Base-by-base conservation (phyloP, 495 filamentous ascomycete genomes). In the Annulohypoxylon stygium region DNA sequence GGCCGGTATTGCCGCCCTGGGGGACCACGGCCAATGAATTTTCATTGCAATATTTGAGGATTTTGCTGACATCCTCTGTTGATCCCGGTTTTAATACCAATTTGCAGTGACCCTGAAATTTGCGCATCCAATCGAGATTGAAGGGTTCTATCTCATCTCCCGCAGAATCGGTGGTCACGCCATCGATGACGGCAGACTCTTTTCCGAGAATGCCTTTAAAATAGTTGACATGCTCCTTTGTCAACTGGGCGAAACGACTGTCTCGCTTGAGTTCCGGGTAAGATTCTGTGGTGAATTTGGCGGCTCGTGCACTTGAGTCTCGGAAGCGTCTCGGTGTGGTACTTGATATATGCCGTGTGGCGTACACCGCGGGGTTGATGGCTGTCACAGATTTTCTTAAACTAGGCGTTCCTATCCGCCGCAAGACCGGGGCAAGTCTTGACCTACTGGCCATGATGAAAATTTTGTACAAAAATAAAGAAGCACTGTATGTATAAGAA, bases 61-160 rank as follows among this genome's bases (percentile, higher is more conserved):
- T 90, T 81, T 92, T 85, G 86, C 92, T 94, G 77, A 97, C 90
- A 81, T 99, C 92, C 67, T 93, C 88, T 2, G 93, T 93, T 10
- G 87, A 89, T 37, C 85, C 84, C 8, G 96, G 96, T 82, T 95
- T 97, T 53, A 99, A 83, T 8, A 98, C 93, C 8, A 99, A 84
- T 64, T 89, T 88, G 60, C 92, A 90, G 78, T 97, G 95, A 41
- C 96, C 96, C 41, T 93, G 90, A 84, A 98, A 99, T 81, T 99
- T 99, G 79, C 93, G 90, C 97, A 98, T 98, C 96, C 96, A 99
- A 83, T 99, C 96, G 73, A 88, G 89, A 83, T 99, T 99, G 88
- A 93, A 98, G 14, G 94, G 88, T 76, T 95, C 93, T 64, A 98
- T 85, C 76, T 99, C 96, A 69, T 92, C 90, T 30, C 76, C 80